These are phyloP conservation scores for Pleomassaria siparia DNA, from an alignment of 2,329 filamentous ascomycete species.

Conservation along the genomic window DNA sequence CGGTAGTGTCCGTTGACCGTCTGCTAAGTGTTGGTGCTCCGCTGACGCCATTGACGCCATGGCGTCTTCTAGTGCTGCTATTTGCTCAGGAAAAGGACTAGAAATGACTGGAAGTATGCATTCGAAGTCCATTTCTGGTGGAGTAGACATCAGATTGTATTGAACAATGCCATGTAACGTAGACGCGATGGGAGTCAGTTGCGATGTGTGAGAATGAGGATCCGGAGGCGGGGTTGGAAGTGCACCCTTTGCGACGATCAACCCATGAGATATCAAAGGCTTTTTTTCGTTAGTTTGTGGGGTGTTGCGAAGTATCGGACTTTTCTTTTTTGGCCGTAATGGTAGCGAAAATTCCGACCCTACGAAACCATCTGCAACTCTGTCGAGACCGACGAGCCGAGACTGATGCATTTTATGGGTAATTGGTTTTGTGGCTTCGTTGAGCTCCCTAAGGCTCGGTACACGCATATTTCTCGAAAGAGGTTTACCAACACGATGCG, in stretches of 20 bases:
- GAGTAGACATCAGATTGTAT: not conserved
- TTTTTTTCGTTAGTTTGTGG: not conserved
- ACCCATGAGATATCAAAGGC: not conserved
- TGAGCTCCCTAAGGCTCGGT: not conserved
- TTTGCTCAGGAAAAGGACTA: not conserved
- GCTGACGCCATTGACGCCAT: too few relatives aligned
- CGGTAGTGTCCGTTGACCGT: not conserved
- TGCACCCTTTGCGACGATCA: not conserved
- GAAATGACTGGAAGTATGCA: not conserved
- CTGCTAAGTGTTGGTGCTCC: not conserved
- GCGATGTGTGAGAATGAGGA: not conserved
- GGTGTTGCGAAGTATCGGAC: not conserved
- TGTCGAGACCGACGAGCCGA: not conserved
- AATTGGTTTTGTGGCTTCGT: not conserved
- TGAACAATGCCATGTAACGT: not conserved
- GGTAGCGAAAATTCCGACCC: constrained; percentile 3
- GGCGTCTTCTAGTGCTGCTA: too few relatives aligned
- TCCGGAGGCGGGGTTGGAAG: not conserved
- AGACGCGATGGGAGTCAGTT: too few relatives aligned
- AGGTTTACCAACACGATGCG: not conserved
- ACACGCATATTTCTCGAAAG: not conserved
- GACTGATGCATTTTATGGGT: not conserved
- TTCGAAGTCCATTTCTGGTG: not conserved
- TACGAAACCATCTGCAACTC: constrained; percentile 5
- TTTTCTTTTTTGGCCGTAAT: not conserved